Conservation (phyloP, 345 rosid genomes). For the Cardamine occulta region DNA sequence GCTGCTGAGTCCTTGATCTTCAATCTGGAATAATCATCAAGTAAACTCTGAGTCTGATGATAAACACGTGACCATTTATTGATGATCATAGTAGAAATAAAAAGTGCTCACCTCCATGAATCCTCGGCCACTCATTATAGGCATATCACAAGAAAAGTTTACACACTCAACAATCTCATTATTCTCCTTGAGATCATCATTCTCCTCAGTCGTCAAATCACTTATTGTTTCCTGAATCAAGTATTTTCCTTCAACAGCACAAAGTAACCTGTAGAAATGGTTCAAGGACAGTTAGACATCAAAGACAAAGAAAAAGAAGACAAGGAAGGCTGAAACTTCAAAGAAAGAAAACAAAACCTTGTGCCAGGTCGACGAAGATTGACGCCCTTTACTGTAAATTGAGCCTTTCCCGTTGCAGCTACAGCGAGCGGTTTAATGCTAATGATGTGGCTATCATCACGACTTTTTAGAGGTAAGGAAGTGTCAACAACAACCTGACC, state of each 20-base stretch:
- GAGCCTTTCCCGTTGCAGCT: conserved; percentile 58
- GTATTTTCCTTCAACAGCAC: conserved; percentile 91
- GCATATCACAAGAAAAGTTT: conserved; percentile 70
- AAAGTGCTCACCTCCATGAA: conserved; percentile 80
- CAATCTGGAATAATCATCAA: conserved; percentile 65
- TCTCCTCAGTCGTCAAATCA: conserved; percentile 51
- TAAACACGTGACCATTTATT: conserved; percentile 21
- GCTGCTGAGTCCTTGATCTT: conserved; percentile 83
- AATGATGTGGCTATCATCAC: conserved; percentile 57
- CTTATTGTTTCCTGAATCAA: conserved; percentile 61
- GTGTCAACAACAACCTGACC: conserved; percentile 85
- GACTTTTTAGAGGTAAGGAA: conserved; percentile 64
- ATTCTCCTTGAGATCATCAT: conserved; percentile 49
- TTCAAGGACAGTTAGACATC: conserved; percentile 19
- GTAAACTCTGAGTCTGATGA: conserved; percentile 30
- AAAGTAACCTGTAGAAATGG: conserved; percentile 65
- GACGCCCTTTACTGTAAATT: conserved; percentile 79
- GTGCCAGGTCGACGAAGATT: conserved; percentile 71
- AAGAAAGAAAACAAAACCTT: conserved; percentile 51
- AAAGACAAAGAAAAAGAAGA: not conserved
- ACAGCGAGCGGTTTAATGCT: conserved; percentile 84
- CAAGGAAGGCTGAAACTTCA: not conserved
- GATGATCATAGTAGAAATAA: conserved; percentile 25
- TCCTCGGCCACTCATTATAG: conserved; percentile 74
- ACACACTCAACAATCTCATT: conserved; percentile 63